Evolutionary conservation across 352 stramenopile species (phyloP), one percentile per base, ranked within the genome.

Genomic region (Globisporangium camurandrum): DNA sequence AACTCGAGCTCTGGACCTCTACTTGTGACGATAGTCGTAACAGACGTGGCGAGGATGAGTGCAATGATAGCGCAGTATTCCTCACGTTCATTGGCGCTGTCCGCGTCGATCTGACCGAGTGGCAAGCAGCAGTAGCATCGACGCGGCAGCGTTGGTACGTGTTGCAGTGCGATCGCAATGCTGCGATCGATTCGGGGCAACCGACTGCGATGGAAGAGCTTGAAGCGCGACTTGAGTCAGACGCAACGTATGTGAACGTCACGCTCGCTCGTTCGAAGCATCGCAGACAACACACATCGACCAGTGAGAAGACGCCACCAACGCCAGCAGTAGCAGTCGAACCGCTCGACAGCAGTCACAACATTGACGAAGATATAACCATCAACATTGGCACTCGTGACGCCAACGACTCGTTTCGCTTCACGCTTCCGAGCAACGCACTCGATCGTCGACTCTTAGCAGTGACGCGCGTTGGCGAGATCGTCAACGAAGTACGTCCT

Each of bases 1-100:
- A 16, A 11, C 26, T 50, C 20, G 52, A 59, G 39, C 45, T 52
- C 23, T 59, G 52, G 44, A 31, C n/a, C n/a, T n/a, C n/a, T n/a
- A n/a, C n/a, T n/a, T n/a, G n/a, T n/a, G n/a, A n/a, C n/a, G n/a
- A n/a, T n/a, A n/a, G n/a, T n/a, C n/a, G n/a, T 5, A 28, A 30
- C 20, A 5, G 17, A 2, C 12, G 2, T 33, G 24, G 11, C 12
- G 12, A 17, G 11, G 40, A 6, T 34, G 24, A n/a, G 17, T 16
- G n/a, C 17, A 23, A 41, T 8, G 33, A 14, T 12, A 16, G 19
- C 6, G 22, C 26, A 2, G 45, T 9, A 9, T 43, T 54, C 20
- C 19, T 59, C n/a, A 49, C 52, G 28, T 46, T 54, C n/a, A 22
- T 48, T 12, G 52, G 52, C 1, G 12, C 27, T 17, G 46, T 40